Conservation (phyloP, 805 yeast species). For the Komagataella phaffii region DNA sequence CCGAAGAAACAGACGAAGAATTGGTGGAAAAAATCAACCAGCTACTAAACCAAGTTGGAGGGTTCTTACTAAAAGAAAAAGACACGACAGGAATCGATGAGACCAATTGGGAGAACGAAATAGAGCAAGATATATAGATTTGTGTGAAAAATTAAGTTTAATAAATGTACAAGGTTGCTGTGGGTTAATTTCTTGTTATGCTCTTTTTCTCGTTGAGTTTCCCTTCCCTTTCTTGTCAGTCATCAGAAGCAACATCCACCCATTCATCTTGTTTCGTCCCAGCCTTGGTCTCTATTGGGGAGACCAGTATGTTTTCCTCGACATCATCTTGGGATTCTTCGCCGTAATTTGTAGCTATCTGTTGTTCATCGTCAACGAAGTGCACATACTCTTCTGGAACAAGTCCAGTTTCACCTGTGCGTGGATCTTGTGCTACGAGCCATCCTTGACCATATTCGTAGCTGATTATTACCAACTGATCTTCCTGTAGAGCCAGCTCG, state of each 20-base stretch:
- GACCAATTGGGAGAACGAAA: slow-evolving; percentile 39
- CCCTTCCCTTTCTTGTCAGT: neutral
- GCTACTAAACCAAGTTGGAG: slow-evolving; percentile 46
- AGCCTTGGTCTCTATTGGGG: neutral
- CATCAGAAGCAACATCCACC: neutral
- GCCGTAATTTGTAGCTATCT: slow-evolving; percentile 5
- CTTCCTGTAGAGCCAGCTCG: slow-evolving; percentile 66
- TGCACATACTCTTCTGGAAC: slow-evolving; percentile 94
- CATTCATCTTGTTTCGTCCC: neutral
- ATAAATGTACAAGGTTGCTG: neutral
- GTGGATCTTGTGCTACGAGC: slow-evolving; percentile 83
- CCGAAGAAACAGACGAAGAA: slow-evolving; percentile 39
- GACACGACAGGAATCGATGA: slow-evolving; percentile 23
- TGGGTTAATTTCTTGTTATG: slow-evolving; percentile 1
- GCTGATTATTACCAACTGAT: slow-evolving; percentile 74
- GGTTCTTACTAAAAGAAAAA: slow-evolving; percentile 27
- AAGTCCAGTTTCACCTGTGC: slow-evolving; percentile 70
- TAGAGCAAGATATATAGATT: slow-evolving; percentile 21
- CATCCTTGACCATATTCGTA: slow-evolving; percentile 97
- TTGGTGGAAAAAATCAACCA: slow-evolving; percentile 37
- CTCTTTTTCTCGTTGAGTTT: neutral
- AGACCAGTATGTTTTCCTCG: slow-evolving; percentile 5
- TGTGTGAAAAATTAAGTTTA: neutral
- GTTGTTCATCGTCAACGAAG: slow-evolving; percentile 20
- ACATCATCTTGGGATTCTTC: slow-evolving; percentile 6